Percentiles rank a stretch among this genome's conserved stretches.
These are phyloP conservation scores for Rhizophora mangle DNA, from an alignment of 345 rosid species.

Conservation along the genomic window DNA sequence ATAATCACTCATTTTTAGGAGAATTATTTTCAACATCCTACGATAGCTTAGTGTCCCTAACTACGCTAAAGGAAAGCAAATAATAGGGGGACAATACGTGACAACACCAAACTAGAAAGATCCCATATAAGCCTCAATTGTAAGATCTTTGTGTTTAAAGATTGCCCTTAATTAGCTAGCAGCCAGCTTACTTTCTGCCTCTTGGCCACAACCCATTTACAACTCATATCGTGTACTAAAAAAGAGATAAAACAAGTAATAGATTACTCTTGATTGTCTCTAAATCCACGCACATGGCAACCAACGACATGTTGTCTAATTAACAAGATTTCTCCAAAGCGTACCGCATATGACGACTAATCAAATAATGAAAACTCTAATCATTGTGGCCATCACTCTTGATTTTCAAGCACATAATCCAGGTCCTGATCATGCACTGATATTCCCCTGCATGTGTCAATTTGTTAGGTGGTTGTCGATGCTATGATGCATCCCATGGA, in stretches of 20 bases:
- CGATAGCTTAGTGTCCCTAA: neutral
- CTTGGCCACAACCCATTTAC: slow-evolving; percentile 7
- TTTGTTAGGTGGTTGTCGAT: neutral
- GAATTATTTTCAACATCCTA: slow-evolving; percentile 8
- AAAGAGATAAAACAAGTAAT: neutral
- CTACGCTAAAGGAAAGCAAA: neutral
- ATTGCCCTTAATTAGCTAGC: neutral
- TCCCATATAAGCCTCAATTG: slow-evolving; percentile 1
- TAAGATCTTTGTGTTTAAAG: neutral
- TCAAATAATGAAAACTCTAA: slow-evolving; percentile 4
- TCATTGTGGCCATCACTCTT: slow-evolving; percentile 18
- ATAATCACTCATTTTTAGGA: slow-evolving; percentile 20
- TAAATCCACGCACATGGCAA: slow-evolving; percentile 17
- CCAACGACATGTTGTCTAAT: neutral
- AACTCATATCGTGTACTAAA: slow-evolving; percentile 5
- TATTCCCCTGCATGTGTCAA: slow-evolving; percentile 7
- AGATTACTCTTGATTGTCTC: slow-evolving; percentile 1
- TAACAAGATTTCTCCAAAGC: neutral
- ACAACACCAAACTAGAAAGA: neutral
- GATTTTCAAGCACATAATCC: slow-evolving; percentile 11
- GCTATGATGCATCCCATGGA: neutral
- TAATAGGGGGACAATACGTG: slow-evolving; percentile 6
- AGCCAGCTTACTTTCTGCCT: slow-evolving; percentile 9
- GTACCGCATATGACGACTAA: neutral
- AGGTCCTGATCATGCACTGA: neutral